Evolutionary conservation across 345 rosid genomes (phyloP).

Genomic region (Lepidium didymum): DNA sequence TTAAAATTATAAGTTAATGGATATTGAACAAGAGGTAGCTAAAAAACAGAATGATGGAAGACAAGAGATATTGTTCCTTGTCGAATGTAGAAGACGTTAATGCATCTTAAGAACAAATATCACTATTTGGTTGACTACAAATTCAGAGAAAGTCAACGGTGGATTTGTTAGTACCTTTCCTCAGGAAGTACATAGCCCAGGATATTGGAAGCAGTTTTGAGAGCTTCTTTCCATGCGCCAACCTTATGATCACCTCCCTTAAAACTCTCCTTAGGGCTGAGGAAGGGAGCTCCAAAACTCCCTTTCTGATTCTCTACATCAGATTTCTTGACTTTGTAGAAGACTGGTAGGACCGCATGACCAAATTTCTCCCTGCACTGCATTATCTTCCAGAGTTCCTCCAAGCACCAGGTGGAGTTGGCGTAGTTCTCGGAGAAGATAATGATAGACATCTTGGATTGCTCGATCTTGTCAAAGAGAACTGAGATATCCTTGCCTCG

Average conservation of each 20-base stretch:
- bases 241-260: not conserved
- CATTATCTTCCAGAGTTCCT: slow-evolving; percentile 27
- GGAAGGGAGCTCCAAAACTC: slow-evolving; percentile 10
- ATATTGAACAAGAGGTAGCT: no score
- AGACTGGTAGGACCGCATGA: slow-evolving; percentile 23
- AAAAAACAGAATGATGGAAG: not conserved
- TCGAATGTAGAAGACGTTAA: not conserved
- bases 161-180: not conserved
- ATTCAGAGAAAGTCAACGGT: not conserved
- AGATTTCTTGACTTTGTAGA: slow-evolving; percentile 22
- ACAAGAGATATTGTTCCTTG: not conserved
- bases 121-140: not conserved
- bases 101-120: not conserved
- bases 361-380: not conserved
- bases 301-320: slow-evolving; percentile 23
- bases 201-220: slow-evolving; percentile 13
- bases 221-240: slow-evolving; percentile 17
- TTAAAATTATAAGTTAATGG: no score
- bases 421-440: slow-evolving; percentile 28
- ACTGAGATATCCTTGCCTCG: slow-evolving; percentile 5
- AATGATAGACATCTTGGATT: slow-evolving; percentile 17
- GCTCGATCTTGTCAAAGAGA: slow-evolving; percentile 18
- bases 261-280: not conserved
- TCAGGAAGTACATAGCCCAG: slow-evolving; percentile 2
- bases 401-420: slow-evolving; percentile 28